A percentile compares a stretch with the other conserved stretches of the same genome.
Evolutionary conservation across 2,329 filamentous ascomycete species (phyloP).

Genomic region (Penicillium occitanis): DNA sequence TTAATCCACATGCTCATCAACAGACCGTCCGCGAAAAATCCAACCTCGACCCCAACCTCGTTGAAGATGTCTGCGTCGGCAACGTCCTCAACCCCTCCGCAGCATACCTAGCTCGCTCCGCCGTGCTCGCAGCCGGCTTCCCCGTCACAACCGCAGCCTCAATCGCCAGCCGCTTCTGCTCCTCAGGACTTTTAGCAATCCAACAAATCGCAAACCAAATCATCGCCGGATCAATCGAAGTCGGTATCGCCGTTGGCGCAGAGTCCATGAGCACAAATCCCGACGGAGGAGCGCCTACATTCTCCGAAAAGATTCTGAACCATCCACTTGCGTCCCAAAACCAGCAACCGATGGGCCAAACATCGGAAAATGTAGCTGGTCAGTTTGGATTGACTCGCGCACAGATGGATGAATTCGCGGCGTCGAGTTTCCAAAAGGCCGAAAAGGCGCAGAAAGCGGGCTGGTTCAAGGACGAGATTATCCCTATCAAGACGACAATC

Average conservation of each 20-base stretch:
- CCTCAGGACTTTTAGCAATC: slow-evolving; percentile 81
- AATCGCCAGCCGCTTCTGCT: slow-evolving; percentile 86
- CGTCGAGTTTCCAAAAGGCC: slow-evolving; percentile 81
- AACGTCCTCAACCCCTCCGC: slow-evolving; percentile 84
- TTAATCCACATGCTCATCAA: neutral
- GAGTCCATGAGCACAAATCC: slow-evolving; percentile 92
- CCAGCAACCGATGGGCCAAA: slow-evolving; percentile 87
- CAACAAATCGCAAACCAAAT: slow-evolving; percentile 93
- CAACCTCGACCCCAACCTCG: slow-evolving; percentile 77
- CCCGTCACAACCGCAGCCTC: slow-evolving; percentile 76
- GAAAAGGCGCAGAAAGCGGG: slow-evolving; percentile 75
- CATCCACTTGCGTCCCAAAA: slow-evolving; percentile 81
- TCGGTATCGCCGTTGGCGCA: slow-evolving; percentile 85
- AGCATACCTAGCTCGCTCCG: slow-evolving; percentile 86
- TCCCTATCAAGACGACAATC: slow-evolving; percentile 75
- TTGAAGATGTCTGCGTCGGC: slow-evolving; percentile 88
- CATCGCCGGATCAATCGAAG: slow-evolving; percentile 80
- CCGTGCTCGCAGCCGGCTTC: slow-evolving; percentile 81
- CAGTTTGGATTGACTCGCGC: slow-evolving; percentile 68
- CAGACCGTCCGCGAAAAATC: slow-evolving; percentile 77
- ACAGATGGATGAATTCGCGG: slow-evolving; percentile 80
- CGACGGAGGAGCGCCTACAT: slow-evolving; percentile 76
- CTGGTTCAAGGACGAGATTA: slow-evolving; percentile 84
- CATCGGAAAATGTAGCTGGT: slow-evolving; percentile 89
- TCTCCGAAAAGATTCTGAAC: slow-evolving; percentile 74